Percentiles rank a stretch among this genome's conserved stretches.
Evolutionary conservation across 2,329 filamentous ascomycete genomes (phyloP).

Genomic region (Talaromyces rugulosus): DNA sequence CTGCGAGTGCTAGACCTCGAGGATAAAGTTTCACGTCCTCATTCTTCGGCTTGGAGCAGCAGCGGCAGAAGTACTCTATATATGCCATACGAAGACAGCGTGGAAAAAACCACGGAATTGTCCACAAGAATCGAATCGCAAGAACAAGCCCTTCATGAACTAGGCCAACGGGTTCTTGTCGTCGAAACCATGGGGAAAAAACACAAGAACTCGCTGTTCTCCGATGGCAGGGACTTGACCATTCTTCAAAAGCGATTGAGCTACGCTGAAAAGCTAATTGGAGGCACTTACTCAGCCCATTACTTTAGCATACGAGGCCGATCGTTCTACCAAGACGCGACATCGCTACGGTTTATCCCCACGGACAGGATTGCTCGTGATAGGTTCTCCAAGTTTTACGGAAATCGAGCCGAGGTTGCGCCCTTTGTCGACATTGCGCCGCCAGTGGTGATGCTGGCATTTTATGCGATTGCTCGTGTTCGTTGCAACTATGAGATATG

Average conservation of each 20-base stretch:
- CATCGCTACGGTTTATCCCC: conserved; percentile 4
- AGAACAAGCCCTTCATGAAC: background rate
- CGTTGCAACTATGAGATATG: conserved; percentile 6
- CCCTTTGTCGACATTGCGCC: conserved; percentile 8
- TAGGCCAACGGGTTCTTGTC: background rate
- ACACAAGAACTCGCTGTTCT: background rate
- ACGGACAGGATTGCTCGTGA: background rate
- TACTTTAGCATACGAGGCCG: background rate
- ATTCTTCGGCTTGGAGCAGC: background rate
- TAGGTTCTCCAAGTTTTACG: conserved; percentile 9
- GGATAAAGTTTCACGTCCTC: background rate
- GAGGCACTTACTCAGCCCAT: background rate
- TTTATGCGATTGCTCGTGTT: conserved; percentile 7
- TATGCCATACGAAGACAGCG: background rate
- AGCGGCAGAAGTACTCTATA: background rate
- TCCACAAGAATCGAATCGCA: background rate
- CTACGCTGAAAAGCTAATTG: conserved; percentile 7
- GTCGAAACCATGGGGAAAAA: background rate
- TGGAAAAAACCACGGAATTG: background rate
- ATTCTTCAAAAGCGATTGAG: conserved; percentile 6
- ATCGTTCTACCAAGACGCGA: conserved; percentile 7
- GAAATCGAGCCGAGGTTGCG: conserved; percentile 1
- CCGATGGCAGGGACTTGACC: background rate
- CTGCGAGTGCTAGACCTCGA: background rate
- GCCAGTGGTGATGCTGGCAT: conserved; percentile 1